Evolutionary conservation across 177 flowering plant genomes (phyloP).

Genomic region (Vitis hybrid): DNA sequence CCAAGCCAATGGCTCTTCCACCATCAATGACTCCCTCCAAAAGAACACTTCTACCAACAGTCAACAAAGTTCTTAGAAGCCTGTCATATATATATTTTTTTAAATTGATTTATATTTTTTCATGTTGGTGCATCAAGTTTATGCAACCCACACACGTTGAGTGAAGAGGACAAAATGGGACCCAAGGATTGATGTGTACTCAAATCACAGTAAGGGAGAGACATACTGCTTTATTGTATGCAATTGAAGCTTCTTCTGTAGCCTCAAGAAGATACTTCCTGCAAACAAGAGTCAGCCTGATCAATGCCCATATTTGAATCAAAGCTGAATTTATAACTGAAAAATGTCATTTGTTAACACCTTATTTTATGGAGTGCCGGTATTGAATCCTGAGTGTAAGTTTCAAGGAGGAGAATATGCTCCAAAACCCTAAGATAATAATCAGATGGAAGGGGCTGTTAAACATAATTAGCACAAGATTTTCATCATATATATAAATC

Average conservation of each 20-base stretch:
- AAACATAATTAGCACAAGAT: neutral
- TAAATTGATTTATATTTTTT: too few species aligned
- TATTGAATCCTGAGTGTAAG: constrained; percentile 80
- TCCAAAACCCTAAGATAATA: constrained; percentile 62
- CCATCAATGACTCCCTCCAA: neutral
- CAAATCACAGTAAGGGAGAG: neutral
- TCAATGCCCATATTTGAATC: neutral
- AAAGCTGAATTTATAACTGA: neutral
- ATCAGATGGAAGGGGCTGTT: neutral
- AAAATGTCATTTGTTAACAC: constrained; percentile 29
- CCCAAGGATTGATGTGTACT: neutral
- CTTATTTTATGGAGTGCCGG: constrained; percentile 92
- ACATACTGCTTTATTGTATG: constrained; percentile 91
- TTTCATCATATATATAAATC: neutral
- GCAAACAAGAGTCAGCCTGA: constrained; percentile 17
- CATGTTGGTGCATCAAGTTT: too few species aligned
- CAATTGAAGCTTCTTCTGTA: constrained; percentile 91
- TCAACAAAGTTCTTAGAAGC: neutral
- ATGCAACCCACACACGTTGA: too few species aligned
- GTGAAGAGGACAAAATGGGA: neutral
- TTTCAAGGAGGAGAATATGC: constrained; percentile 75
- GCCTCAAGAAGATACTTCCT: constrained; percentile 92
- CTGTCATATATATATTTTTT: too few species aligned
- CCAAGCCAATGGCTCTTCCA: neutral
- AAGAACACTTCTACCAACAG: neutral